Base-by-base conservation (phyloP, 192 early-diverging fungal species). In the Coemansia furcata region DNA sequence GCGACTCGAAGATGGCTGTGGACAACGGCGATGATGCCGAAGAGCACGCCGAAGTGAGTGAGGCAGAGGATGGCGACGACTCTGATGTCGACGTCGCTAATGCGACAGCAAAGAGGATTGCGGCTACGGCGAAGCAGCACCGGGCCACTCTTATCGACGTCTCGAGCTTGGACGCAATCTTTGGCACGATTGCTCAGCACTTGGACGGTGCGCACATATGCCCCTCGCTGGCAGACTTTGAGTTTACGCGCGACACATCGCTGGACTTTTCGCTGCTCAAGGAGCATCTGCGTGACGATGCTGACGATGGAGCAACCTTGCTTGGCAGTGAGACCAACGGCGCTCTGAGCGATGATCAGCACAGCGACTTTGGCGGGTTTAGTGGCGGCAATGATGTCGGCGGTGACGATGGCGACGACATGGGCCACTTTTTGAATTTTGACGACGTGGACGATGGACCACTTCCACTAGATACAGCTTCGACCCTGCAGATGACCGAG, bases 1-100 rank as follows among this genome's bases (percentile, higher is more conserved):
- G 91, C 42, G 95, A 97, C 83, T 90, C 91, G 6, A 75, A 75
- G 17, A 79, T 83, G 7, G 82, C 74, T n/a, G 78, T 69, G 37
- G 82, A 49, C 46, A 66, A 84, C 35, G 29, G 57, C 33, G 86
- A 87, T 8, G 83, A 80, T 6, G 74, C 76, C 2, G 74, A 65
- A 4, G 86, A 87, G 6, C 80, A 80, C 5, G 72, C 76, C 3
- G 74, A 66, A 4, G 64, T 50, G 47, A 65, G 47, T 36, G 69
- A 65, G 7, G 40, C 23, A 2, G 49, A 44, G 30, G 69, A 55
- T 17, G 69, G 54, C 23, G 37, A 60, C 19, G 63, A 75, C 1
- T 47, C 59, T 11, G 72, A 70, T 19, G 68, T 30, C 2, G 50
- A 67, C 10, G 15, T 50, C 17, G 59, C 58, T 8, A 6, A 14